Conservation (phyloP, 108 stramenopile species). For the Aurantiochytrium sp. region DNA sequence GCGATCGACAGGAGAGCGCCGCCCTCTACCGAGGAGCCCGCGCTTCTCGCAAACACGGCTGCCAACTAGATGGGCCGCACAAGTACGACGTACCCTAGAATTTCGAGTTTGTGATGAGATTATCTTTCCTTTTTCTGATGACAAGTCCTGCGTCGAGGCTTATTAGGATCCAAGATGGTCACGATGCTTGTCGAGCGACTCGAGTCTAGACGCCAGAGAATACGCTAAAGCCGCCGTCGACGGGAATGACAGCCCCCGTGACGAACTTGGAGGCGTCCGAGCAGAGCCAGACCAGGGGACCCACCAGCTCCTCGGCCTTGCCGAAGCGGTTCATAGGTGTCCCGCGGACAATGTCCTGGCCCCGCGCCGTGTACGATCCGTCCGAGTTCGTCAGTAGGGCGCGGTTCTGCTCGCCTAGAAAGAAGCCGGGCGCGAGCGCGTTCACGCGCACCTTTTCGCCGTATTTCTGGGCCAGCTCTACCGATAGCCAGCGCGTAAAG, state of each 20-base stretch:
- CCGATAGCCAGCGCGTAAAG: constrained; percentile 21
- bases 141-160: no score
- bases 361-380: neutral
- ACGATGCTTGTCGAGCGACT: no score
- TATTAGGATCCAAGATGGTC: no score
- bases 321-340: constrained; percentile 24
- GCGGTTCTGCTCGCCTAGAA: constrained; percentile 28
- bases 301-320: neutral
- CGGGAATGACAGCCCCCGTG: constrained; percentile 7
- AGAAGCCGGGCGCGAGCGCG: constrained; percentile 13
- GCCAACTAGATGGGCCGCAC: neutral
- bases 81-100: neutral
- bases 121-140: no score
- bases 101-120: no score
- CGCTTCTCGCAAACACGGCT: neutral
- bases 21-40: neutral
- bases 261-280: neutral
- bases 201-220: constrained; percentile 17
- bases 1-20: neutral
- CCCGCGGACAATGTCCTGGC: neutral
- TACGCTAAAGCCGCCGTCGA: constrained; percentile 29
- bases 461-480: constrained; percentile 6
- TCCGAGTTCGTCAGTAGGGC: constrained; percentile 19
- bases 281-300: neutral
- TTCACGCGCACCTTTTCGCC: constrained; percentile 9